phyloP scores from a whole-genome alignment of 306 rosid genomes.

The Acacia acuminata region DNA sequence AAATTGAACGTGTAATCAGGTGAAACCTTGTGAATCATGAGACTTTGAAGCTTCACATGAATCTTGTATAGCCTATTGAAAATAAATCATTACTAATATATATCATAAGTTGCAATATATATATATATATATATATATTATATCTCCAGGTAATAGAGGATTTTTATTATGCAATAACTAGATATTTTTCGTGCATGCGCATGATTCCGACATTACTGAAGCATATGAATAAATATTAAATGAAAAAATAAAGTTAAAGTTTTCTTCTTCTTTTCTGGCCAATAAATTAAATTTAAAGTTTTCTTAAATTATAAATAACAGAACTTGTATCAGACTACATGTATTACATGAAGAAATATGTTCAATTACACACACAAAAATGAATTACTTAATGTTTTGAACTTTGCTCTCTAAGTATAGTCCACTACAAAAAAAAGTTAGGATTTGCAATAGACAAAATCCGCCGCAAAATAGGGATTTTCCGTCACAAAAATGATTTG shows the following conservation, averaged over 20 bases:
- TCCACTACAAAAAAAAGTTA: too few species aligned
- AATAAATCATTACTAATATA: neutral
- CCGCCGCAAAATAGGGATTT: too few species aligned
- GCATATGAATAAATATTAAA: neutral
- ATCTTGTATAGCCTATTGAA: slow-evolving; percentile 57
- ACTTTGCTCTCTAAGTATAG: slow-evolving; percentile 68
- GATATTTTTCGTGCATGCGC: neutral
- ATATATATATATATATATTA: neutral
- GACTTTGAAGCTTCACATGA: slow-evolving; percentile 68
- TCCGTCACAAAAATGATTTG: too few species aligned
- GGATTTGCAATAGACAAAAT: too few species aligned
- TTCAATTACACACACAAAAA: neutral
- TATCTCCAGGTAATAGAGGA: neutral
- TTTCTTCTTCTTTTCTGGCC: too few species aligned
- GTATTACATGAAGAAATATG: neutral
- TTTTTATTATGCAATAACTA: neutral
- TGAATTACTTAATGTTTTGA: slow-evolving; percentile 65
- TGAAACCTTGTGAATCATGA: slow-evolving; percentile 58
- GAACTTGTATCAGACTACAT: neutral
- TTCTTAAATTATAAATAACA: neutral
- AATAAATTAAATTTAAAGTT: neutral
- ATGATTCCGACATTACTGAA: neutral
- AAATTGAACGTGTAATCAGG: slow-evolving; percentile 30
- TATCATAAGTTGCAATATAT: too few species aligned
- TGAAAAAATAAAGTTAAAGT: neutral